Percentiles rank a stretch among this genome's conserved stretches.
Evolutionary conservation across 441 rosid species (phyloP).

Genomic region (Euphorbia celastroides): DNA sequence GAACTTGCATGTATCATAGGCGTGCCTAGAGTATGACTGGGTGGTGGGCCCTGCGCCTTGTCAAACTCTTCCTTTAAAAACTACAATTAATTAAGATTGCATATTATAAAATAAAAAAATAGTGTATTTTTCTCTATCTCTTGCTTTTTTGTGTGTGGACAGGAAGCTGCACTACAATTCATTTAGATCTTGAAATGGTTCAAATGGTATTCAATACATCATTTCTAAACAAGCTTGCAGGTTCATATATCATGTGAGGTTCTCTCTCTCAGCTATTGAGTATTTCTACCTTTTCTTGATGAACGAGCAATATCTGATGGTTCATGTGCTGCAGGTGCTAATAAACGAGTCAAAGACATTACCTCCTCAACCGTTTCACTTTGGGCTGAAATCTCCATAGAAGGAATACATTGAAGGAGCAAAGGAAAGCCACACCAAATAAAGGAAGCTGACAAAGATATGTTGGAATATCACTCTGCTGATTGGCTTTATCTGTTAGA

Average conservation of each 20-base stretch:
- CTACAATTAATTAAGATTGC: too few relatives aligned
- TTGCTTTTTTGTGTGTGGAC: neutral
- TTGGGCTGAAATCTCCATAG: neutral
- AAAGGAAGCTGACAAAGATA: neutral
- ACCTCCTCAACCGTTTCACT: neutral
- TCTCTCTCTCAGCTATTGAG: neutral
- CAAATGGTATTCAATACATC: neutral
- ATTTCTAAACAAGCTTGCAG: neutral
- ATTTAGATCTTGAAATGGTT: slow-evolving; percentile 1
- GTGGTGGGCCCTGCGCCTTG: too few relatives aligned
- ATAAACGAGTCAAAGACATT: neutral
- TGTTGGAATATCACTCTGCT: too few relatives aligned
- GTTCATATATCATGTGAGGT: neutral
- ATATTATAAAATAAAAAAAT: neutral
- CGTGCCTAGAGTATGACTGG: too few relatives aligned
- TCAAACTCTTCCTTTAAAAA: too few relatives aligned
- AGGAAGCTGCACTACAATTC: neutral
- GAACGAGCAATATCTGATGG: neutral
- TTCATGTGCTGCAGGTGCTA: neutral
- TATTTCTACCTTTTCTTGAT: neutral
- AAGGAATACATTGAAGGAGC: neutral
- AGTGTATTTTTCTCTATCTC: neutral
- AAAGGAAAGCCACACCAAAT: neutral
- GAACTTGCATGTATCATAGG: too few relatives aligned
- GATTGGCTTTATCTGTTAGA: neutral